phyloP scores from a whole-genome alignment of 2,329 filamentous ascomycete species.

The Penicillium brevicompactum region DNA sequence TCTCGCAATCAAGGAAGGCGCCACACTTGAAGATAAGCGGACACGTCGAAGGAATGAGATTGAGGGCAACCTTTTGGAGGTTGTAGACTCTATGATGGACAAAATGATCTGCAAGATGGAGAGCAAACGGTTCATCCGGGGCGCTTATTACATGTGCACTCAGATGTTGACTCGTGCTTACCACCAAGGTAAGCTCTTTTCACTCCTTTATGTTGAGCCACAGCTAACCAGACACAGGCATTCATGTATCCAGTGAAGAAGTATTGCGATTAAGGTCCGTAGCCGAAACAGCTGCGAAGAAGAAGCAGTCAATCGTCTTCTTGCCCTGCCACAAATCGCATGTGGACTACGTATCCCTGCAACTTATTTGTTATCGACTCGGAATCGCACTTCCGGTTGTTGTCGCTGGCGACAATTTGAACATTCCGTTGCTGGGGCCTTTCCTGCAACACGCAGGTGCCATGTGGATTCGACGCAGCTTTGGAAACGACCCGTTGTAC shows the following conservation, averaged over 20 bases:
- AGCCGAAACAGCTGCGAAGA: conserved; percentile 77
- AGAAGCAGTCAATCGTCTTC: conserved; percentile 95
- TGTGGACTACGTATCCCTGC: conserved; percentile 92
- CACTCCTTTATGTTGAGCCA: background rate
- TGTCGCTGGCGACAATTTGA: conserved; percentile 93
- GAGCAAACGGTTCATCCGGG: conserved; percentile 85
- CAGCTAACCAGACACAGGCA: conserved; percentile 49
- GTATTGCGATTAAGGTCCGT: conserved; percentile 79
- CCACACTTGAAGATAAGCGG: conserved; percentile 31
- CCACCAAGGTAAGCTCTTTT: conserved; percentile 68
- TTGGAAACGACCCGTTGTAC: conserved; percentile 90
- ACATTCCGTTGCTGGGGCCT: conserved; percentile 84
- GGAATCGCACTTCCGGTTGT: conserved; percentile 88
- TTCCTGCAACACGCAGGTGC: conserved; percentile 96
- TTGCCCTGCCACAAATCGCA: conserved; percentile 92
- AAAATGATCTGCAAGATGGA: conserved; percentile 99
- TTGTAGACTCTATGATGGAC: conserved; percentile 84
- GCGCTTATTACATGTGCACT: conserved; percentile 85
- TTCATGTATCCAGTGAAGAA: conserved; percentile 94
- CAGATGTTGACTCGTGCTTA: conserved; percentile 91
- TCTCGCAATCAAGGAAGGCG: conserved; percentile 48
- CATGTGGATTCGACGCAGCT: conserved; percentile 93
- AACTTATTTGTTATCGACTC: conserved; percentile 92
- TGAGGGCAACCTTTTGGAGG: conserved; percentile 72
- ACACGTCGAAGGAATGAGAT: conserved; percentile 57